phyloP scores from a whole-genome alignment of 2,329 filamentous ascomycete species.

The Curvularia lunata region DNA sequence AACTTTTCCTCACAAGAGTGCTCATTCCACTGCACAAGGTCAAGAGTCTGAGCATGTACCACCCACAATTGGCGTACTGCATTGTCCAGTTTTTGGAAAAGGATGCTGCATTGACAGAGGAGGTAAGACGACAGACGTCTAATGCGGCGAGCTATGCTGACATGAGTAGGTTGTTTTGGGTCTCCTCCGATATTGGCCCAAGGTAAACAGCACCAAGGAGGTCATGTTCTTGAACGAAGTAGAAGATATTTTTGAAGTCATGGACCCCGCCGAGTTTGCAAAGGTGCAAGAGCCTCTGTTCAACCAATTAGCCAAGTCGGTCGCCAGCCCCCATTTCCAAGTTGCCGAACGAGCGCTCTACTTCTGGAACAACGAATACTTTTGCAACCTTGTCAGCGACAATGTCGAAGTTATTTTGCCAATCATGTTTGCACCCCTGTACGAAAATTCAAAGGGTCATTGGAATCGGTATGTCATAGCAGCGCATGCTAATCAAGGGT shows the following conservation, averaged over 20 bases:
- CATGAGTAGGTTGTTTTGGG: slow-evolving; percentile 80
- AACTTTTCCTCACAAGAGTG: slow-evolving; percentile 93
- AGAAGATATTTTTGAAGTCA: slow-evolving; percentile 99
- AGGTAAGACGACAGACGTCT: slow-evolving; percentile 63
- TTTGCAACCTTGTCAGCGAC: slow-evolving; percentile 98
- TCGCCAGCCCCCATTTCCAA: slow-evolving; percentile 98
- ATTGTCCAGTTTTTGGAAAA: slow-evolving; percentile 99
- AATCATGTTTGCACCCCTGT: slow-evolving; percentile 98
- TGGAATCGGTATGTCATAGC: slow-evolving; percentile 82
- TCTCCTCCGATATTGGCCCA: slow-evolving; percentile 95
- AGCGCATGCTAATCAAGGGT: neutral
- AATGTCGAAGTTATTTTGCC: slow-evolving; percentile 98
- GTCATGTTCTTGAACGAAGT: slow-evolving; percentile 99
- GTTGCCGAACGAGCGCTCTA: slow-evolving; percentile 96
- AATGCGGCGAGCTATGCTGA: slow-evolving; percentile 23
- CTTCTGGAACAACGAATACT: slow-evolving; percentile 99
- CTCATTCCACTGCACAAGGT: slow-evolving; percentile 95
- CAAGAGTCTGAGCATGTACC: slow-evolving; percentile 99
- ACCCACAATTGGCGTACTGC: slow-evolving; percentile 96
- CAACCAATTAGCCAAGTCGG: slow-evolving; percentile 95
- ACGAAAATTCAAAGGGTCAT: slow-evolving; percentile 98
- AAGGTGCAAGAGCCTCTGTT: slow-evolving; percentile 98
- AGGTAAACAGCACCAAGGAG: slow-evolving; percentile 99
- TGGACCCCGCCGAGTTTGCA: slow-evolving; percentile 97
- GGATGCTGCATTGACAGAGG: slow-evolving; percentile 94